These are phyloP conservation scores for Calycina herbarum DNA, from an alignment of 2,329 filamentous ascomycete species.

Conservation along the genomic window DNA sequence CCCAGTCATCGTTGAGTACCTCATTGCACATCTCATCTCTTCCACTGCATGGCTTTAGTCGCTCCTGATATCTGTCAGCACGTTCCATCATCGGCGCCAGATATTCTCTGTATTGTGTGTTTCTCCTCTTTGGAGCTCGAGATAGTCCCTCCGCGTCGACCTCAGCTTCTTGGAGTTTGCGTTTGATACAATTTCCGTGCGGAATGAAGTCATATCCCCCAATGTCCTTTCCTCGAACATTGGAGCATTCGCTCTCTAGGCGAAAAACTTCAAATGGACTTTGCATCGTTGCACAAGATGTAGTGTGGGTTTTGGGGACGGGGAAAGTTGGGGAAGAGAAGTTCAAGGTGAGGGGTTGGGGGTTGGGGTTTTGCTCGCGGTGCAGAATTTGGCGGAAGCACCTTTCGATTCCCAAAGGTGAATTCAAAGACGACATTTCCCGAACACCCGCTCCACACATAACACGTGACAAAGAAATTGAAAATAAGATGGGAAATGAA, in stretches of 20 bases:
- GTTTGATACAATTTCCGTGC: conserved; percentile 1
- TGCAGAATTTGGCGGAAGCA: background rate
- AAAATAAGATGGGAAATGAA: conserved; percentile 17
- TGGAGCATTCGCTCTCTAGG: background rate
- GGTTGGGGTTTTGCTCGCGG: background rate
- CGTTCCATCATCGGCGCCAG: background rate
- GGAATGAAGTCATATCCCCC: background rate
- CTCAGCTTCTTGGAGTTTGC: background rate
- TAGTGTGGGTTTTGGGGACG: background rate
- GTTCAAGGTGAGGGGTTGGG: background rate
- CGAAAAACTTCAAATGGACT: background rate
- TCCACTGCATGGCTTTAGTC: conserved; percentile 87
- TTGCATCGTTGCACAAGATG: background rate
- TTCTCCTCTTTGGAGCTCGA: background rate
- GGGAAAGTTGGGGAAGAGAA: background rate
- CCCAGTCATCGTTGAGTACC: conserved; percentile 97
- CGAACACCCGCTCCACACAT: background rate
- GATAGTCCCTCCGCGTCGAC: background rate
- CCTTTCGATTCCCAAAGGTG: background rate
- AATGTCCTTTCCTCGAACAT: background rate
- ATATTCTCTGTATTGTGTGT: background rate
- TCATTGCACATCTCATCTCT: conserved; percentile 92
- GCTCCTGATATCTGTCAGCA: conserved; percentile 54
- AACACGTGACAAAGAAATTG: background rate
- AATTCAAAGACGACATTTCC: background rate